These are phyloP conservation scores for Oryza nivara DNA, from an alignment of 176 grass and related monocot genomes.

Conservation along the genomic window DNA sequence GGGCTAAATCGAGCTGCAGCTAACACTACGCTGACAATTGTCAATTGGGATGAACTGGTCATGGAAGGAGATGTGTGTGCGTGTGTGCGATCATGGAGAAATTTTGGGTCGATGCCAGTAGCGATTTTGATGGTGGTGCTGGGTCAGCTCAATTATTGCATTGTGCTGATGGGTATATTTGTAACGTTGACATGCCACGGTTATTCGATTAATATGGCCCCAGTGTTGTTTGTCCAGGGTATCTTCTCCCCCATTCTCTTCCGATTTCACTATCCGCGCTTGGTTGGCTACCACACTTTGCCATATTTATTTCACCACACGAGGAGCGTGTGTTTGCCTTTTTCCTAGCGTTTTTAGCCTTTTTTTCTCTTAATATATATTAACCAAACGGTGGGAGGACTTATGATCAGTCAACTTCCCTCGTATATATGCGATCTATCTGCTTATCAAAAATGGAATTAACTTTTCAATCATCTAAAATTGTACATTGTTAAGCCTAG, in stretches of 20 bases:
- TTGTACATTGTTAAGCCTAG: too few relatives aligned
- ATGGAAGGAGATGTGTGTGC: neutral
- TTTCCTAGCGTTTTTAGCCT: too few relatives aligned
- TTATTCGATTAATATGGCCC: neutral
- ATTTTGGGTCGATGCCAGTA: neutral
- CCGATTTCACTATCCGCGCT: too few relatives aligned
- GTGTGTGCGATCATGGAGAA: neutral
- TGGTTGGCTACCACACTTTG: too few relatives aligned
- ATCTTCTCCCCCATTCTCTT: neutral
- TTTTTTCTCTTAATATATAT: too few relatives aligned
- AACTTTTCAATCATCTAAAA: too few relatives aligned
- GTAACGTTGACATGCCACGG: neutral
- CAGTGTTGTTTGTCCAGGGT: neutral
- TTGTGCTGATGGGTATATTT: neutral
- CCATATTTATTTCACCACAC: too few relatives aligned
- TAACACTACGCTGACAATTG: slow-evolving; percentile 8
- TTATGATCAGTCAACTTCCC: too few relatives aligned
- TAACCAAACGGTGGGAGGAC: too few relatives aligned
- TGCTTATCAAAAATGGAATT: too few relatives aligned
- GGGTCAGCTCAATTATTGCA: slow-evolving; percentile 39
- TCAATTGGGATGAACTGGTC: neutral
- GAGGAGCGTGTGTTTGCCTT: too few relatives aligned
- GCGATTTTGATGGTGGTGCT: neutral
- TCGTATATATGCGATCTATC: too few relatives aligned
- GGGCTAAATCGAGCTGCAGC: neutral